Conservation (phyloP, 148 eudicot species). For the Vaccinium myrtillus region DNA sequence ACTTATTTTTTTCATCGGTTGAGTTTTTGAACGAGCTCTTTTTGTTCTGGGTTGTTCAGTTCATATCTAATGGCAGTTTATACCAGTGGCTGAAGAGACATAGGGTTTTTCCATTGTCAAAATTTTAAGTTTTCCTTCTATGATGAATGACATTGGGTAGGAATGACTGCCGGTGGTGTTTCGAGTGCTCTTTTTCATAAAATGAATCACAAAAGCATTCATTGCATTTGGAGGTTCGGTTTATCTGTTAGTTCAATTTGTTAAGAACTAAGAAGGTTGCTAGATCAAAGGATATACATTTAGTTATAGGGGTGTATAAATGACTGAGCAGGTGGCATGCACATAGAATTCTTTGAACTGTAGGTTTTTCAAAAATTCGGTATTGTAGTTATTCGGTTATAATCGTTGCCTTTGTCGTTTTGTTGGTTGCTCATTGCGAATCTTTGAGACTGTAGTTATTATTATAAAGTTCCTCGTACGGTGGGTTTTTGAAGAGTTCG, state of each 20-base stretch:
- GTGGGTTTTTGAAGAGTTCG: background rate
- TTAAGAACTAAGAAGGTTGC: background rate
- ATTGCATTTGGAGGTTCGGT: background rate
- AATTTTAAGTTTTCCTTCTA: background rate
- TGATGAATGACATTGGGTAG: background rate
- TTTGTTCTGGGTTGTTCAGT: constrained; percentile 5
- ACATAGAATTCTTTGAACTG: background rate
- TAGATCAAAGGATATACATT: background rate
- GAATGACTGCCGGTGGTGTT: background rate
- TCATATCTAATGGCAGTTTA: background rate
- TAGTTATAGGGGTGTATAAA: background rate
- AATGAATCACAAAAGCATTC: background rate
- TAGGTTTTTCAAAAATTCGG: constrained; percentile 9
- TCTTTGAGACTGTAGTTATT: background rate
- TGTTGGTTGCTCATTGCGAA: background rate
- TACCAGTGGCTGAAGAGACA: constrained; percentile 5
- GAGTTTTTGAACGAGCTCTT: background rate
- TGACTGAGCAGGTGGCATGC: too few relatives aligned
- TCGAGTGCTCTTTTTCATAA: too few relatives aligned
- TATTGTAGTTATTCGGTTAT: background rate
- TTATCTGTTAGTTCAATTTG: background rate
- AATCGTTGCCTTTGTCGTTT: background rate
- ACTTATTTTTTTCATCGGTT: background rate
- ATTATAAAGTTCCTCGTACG: background rate
- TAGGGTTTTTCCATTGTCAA: background rate